Evolutionary conservation across 257 asterid species (phyloP), one percentile per base, ranked within the genome.

Genomic region (Salvia rosmarinus): DNA sequence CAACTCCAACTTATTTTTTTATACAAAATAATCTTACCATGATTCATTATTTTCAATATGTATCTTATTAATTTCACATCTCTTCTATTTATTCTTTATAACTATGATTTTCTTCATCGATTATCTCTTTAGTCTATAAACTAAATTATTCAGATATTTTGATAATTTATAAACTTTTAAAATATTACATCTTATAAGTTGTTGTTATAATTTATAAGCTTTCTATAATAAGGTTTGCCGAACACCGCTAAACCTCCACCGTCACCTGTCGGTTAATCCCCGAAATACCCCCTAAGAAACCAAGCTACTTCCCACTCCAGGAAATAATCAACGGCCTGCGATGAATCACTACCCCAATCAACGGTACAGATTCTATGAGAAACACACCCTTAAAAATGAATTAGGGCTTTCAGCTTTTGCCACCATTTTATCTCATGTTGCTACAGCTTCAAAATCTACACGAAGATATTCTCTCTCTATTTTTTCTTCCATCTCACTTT

Each of bases 401-500:
- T 76, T 86, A 84, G 89, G 92, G 88, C 90, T 64, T 64, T 64
- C 30, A 20, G 52, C 37, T 80, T 25, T 77, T 81, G 34, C 47
- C 59, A 57, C 67, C 40, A 67, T 74, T 74, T 44, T 67, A 71
- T 60, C 73, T 70, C 59, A 14, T 72, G 17, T 58, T 63, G 46
- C 81, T 25, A 4, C 13, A 6, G 16, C 72, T 25, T 55, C 44
- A 37, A 58, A 47, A 40, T 28, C 40, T 70, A 14, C 42, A 37
- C 60, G 57, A 76, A 67, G 50, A 64, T 16, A 56, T 49, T 35
- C 64, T n/a, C 70, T 9, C 78, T 21, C 16, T 6, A 12, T 34
- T 12, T 20, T 66, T 69, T 73, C 23, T 71, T 39, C 66, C 23
- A 71, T 30, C 68, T 52, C 67, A 3, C 28, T 75, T 68, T 44